Conservation (phyloP, 345 rosid genomes). For the Lepidium didymum region DNA sequence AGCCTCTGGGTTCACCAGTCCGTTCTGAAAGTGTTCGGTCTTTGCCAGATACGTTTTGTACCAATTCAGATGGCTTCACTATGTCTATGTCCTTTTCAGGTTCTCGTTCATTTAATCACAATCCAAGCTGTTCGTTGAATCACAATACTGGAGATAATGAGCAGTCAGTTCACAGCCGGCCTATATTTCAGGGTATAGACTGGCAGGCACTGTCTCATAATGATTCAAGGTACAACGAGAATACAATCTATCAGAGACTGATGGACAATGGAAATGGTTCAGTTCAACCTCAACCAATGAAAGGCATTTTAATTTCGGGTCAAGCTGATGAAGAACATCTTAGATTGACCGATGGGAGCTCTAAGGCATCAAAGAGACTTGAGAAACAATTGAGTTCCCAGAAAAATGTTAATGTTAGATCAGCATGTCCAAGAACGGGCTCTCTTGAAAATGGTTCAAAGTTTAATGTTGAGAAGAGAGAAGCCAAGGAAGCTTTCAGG, state of each 20-base stretch:
- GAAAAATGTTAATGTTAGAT: conserved; percentile 49
- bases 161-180: conserved; percentile 95
- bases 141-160: conserved; percentile 85
- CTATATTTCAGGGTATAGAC: conserved; percentile 79
- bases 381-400: conserved; percentile 71
- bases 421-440: conserved; percentile 57
- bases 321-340: conserved; percentile 36
- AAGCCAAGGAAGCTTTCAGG: conserved; percentile 46
- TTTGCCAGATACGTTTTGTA: conserved; percentile 53
- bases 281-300: conserved; percentile 44
- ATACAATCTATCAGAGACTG: conserved; percentile 50
- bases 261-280: conserved; percentile 66
- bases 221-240: conserved; percentile 65
- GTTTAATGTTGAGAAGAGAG: conserved; percentile 59
- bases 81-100: conserved; percentile 92
- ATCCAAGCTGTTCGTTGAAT: conserved; percentile 94
- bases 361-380: conserved; percentile 45
- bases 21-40: conserved; percentile 77
- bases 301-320: conserved; percentile 43
- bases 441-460: conserved; percentile 63
- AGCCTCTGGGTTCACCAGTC: conserved; percentile 65
- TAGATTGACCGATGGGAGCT: conserved; percentile 42
- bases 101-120: conserved; percentile 86
- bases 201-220: conserved; percentile 67
- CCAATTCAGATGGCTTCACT: conserved; percentile 83